Percentiles rank a stretch among this genome's conserved stretches.
These are phyloP conservation scores for Physcomitrium patens DNA, from an alignment of 225 moss, liverwort and hornwort genomes.

Conservation along the genomic window DNA sequence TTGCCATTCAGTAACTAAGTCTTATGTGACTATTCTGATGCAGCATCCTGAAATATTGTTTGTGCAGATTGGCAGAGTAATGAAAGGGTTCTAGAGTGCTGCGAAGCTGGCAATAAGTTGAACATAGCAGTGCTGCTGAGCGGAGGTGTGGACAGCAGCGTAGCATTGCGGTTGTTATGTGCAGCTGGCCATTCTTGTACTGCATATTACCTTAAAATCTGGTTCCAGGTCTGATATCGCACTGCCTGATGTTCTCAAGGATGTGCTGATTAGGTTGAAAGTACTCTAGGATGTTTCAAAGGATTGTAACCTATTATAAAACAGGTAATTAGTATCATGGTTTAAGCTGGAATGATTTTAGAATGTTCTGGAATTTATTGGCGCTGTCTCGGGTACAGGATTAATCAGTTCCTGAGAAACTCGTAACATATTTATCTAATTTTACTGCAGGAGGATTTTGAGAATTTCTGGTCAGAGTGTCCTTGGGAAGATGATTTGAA, in stretches of 20 bases:
- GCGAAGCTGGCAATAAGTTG: slow-evolving; percentile 68
- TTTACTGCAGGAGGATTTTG: slow-evolving; percentile 82
- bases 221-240: slow-evolving; percentile 77
- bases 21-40: no score
- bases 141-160: slow-evolving; percentile 98
- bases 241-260: slow-evolving; percentile 10
- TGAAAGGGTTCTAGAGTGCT: slow-evolving; percentile 61
- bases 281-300: slow-evolving; percentile 12
- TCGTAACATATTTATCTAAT: not conserved
- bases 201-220: slow-evolving; percentile 96
- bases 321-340: not conserved
- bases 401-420: not conserved
- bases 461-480: slow-evolving; percentile 96
- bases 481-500: slow-evolving; percentile 98
- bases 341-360: slow-evolving; percentile 2
- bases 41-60: not conserved
- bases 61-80: slow-evolving; percentile 63
- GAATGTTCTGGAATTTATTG: not conserved
- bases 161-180: slow-evolving; percentile 87
- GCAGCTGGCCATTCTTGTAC: slow-evolving; percentile 91
- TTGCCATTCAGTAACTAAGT: not conserved
- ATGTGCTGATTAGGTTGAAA: slow-evolving; percentile 17
- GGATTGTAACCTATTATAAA: not conserved
- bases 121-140: slow-evolving; percentile 91
- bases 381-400: slow-evolving; percentile 8